phyloP scores from a whole-genome alignment of 768 basidiomycete genomes.

The Cystofilobasidium bisporidii region DNA sequence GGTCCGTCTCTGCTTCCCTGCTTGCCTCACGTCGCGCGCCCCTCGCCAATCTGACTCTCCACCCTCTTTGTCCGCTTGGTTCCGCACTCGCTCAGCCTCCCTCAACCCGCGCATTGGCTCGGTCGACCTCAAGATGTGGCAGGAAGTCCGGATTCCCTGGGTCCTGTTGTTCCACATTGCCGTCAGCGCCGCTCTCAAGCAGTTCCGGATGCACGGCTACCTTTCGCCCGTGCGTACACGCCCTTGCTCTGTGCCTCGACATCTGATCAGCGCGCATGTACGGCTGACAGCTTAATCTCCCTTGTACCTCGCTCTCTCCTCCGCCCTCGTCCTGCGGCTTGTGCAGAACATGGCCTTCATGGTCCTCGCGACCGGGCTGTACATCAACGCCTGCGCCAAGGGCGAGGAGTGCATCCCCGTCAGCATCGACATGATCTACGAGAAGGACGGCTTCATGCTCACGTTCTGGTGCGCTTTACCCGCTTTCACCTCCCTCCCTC shows the following conservation, averaged over 20 bases:
- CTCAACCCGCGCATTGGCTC: constrained; percentile 86
- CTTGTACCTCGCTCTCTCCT: constrained; percentile 14
- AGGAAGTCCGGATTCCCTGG: constrained; percentile 76
- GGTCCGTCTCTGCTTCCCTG: constrained; percentile 8
- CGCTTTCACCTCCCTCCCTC: no score
- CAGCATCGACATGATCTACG: constrained; percentile 99
- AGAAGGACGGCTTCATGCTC: constrained; percentile 91
- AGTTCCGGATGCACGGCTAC: constrained; percentile 83
- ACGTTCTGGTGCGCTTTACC: constrained; percentile 65
- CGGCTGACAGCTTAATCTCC: neutral
- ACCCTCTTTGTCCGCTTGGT: neutral
- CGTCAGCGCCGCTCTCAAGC: constrained; percentile 86
- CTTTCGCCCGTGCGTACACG: constrained; percentile 67
- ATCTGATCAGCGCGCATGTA: no score
- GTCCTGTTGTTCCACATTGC: constrained; percentile 87
- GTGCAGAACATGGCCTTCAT: constrained; percentile 89
- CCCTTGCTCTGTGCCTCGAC: neutral
- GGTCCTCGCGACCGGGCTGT: constrained; percentile 90
- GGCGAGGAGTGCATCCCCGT: constrained; percentile 80
- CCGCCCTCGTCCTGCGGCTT: neutral
- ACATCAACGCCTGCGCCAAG: constrained; percentile 68
- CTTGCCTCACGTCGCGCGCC: no score
- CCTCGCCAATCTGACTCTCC: neutral
- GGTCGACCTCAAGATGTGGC: constrained; percentile 65
- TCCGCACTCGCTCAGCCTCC: constrained; percentile 55